A percentile compares a stretch with the other conserved stretches of the same genome.
These are phyloP conservation scores for Globisporangium canariense DNA, from an alignment of 352 stramenopile species.

Conservation along the genomic window DNA sequence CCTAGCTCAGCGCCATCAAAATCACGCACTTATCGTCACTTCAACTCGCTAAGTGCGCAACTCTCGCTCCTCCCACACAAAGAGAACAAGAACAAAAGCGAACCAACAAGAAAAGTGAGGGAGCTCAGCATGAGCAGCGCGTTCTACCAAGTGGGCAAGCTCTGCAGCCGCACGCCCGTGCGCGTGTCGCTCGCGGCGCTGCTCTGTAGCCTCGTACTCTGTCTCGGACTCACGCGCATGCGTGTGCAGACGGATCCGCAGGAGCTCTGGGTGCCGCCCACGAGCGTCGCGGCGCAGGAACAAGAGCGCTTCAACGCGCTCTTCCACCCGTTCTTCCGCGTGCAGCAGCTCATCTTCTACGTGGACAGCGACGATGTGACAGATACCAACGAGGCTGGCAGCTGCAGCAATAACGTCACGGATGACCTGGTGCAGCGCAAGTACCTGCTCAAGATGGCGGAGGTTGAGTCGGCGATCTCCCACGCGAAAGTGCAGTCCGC, in stretches of 20 bases:
- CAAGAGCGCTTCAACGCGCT: conserved; percentile 74
- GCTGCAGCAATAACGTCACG: conserved; percentile 21
- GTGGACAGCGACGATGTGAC: conserved; percentile 23
- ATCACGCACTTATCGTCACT: background rate
- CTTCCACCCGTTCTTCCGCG: conserved; percentile 84
- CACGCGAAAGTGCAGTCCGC: conserved; percentile 22
- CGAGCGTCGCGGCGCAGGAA: conserved; percentile 55
- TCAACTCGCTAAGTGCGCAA: background rate
- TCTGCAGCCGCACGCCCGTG: conserved; percentile 46
- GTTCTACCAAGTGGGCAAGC: conserved; percentile 54
- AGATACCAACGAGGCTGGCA: background rate
- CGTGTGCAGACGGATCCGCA: conserved; percentile 76
- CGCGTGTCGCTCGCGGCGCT: conserved; percentile 44
- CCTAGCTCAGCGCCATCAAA: background rate
- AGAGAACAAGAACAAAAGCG: background rate
- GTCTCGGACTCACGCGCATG: conserved; percentile 55
- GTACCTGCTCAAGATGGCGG: conserved; percentile 54
- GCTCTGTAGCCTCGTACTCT: conserved; percentile 47
- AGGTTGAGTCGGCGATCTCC: conserved; percentile 65
- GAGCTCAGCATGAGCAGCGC: conserved; percentile 33
- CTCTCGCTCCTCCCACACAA: background rate
- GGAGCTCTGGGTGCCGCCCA: conserved; percentile 73
- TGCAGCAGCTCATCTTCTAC: conserved; percentile 87
- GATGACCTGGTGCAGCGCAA: conserved; percentile 60
- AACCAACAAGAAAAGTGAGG: background rate